Conservation (phyloP, 2,329 filamentous ascomycete species). For the Beauveria sp. region DNA sequence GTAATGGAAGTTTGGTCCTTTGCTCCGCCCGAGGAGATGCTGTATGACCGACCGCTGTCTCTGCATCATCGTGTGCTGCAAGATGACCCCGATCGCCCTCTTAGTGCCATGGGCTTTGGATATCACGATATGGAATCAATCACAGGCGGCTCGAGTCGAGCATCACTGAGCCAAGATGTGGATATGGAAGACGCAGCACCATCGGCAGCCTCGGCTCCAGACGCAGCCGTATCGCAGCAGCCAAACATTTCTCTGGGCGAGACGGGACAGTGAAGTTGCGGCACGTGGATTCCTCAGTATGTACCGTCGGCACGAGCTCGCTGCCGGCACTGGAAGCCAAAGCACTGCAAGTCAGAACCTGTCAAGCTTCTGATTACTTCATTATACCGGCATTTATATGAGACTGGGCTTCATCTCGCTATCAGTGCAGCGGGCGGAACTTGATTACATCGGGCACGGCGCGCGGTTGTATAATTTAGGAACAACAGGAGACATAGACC, state of each 20-base stretch:
- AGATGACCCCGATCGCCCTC: slow-evolving; percentile 37
- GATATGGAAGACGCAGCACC: slow-evolving; percentile 50
- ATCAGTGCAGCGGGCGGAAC: not conserved
- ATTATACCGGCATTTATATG: not conserved
- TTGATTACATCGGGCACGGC: not conserved
- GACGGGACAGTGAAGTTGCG: not conserved
- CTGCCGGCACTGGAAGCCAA: not conserved
- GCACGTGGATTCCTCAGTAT: not conserved
- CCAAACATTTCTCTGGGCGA: not conserved
- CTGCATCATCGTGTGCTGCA: slow-evolving; percentile 40
- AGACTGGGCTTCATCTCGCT: not conserved
- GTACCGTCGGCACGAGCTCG: slow-evolving; percentile 14
- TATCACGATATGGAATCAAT: slow-evolving; percentile 27
- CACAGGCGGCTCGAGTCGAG: slow-evolving; percentile 24
- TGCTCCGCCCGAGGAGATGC: slow-evolving; percentile 69
- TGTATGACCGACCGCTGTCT: slow-evolving; percentile 45
- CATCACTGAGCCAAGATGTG: slow-evolving; percentile 37
- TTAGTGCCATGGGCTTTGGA: slow-evolving; percentile 43
- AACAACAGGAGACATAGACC: not conserved
- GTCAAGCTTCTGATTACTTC: slow-evolving; percentile 22
- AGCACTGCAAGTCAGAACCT: not conserved
- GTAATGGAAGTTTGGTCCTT: slow-evolving; percentile 99
- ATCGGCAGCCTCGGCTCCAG: slow-evolving; percentile 44
- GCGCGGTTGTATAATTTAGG: slow-evolving; percentile 6
- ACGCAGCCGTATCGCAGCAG: not conserved